Base-by-base conservation (phyloP, 2,329 filamentous ascomycete species). In the Chaetomiaceae sp. region DNA sequence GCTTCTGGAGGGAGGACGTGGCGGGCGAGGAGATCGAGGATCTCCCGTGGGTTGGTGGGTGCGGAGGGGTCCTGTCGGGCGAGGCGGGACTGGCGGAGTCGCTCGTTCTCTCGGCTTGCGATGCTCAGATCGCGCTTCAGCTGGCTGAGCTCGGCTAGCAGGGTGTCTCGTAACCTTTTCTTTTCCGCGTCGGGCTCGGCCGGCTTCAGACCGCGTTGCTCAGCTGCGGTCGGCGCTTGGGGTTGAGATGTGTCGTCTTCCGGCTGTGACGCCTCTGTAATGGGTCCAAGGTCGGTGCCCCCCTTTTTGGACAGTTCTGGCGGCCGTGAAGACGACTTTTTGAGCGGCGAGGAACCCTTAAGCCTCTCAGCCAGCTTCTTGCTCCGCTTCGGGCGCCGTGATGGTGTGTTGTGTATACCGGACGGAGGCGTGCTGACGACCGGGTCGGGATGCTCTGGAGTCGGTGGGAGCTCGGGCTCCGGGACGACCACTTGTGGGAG, bases 381-480 rank as follows among this genome's bases (percentile, higher is more conserved):
- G 52, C 67, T 71, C 58, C 74, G 70, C 58, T 71, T 72, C 3
- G 70, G 68, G 27, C 70, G 68, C 52, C 73, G 77, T 19, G 76
- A 78, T 0, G 81, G 79, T 13, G 78, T 81, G 44, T 75, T 75
- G 53, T 83, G 81, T 23, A 85, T 84, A 1, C 81, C 82, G 17
- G 69, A 64, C 1, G 80, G 78, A 7, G 78, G 78, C 3, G 77
- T 77, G 38, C 73, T 77, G 23, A 79, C 71, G 1, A 78, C 69
- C 0, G 76, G 73, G 51, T 83, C 80, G 2, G 68, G 69, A 42
- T 76, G 70, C 25, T 72, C 71, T 1, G 76, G 75, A 0, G 79
- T 79, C 0, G 79, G 79, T 3, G 84, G 85, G 5, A 87, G 71
- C 42, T 85, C 81, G 1, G 83, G 83, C 58, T 87, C 82, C 14